phyloP scores from a whole-genome alignment of 768 basidiomycete species.

The Cubamyces sp. region DNA sequence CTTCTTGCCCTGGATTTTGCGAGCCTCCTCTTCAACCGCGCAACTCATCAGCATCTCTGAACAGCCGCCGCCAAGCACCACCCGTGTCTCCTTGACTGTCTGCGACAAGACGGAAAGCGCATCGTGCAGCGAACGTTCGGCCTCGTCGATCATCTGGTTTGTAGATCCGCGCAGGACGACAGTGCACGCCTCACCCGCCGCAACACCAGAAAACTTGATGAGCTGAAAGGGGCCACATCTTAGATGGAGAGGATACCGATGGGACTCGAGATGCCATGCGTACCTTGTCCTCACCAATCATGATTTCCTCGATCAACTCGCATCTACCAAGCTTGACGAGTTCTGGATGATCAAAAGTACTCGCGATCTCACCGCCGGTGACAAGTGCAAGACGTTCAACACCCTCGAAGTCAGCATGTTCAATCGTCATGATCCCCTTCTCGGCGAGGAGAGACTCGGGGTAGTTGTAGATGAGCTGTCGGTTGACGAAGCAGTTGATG shows the following conservation, averaged over 20 bases:
- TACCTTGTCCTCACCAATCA: conserved; percentile 99
- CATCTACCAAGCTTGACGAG: conserved; percentile 91
- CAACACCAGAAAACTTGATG: conserved; percentile 99
- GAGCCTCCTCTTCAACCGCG: conserved; percentile 87
- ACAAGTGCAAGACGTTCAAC: conserved; percentile 95
- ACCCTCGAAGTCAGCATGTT: conserved; percentile 99
- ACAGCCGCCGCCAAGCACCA: conserved; percentile 95
- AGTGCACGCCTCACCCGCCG: conserved; percentile 96
- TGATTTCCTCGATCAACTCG: conserved; percentile 96
- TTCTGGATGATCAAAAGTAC: conserved; percentile 92
- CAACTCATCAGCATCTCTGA: conserved; percentile 98
- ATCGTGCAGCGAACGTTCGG: conserved; percentile 96
- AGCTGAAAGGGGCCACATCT: conserved; percentile 57
- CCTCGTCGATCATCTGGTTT: conserved; percentile 98
- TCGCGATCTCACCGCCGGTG: conserved; percentile 96
- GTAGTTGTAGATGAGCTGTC: conserved; percentile 99
- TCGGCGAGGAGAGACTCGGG: conserved; percentile 96
- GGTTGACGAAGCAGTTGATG: conserved; percentile 96
- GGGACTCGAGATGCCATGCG: conserved; percentile 15
- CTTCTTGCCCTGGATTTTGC: conserved; percentile 90
- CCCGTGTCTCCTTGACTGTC: conserved; percentile 95
- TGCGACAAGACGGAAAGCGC: conserved; percentile 97
- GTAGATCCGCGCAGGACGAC: conserved; percentile 98
- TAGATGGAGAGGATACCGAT: conserved; percentile 5
- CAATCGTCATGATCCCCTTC: conserved; percentile 93